Percentiles rank a stretch among this genome's conserved stretches.
phyloP scores from a whole-genome alignment of 495 filamentous ascomycete genomes.

The Jackrogersella minutella region DNA sequence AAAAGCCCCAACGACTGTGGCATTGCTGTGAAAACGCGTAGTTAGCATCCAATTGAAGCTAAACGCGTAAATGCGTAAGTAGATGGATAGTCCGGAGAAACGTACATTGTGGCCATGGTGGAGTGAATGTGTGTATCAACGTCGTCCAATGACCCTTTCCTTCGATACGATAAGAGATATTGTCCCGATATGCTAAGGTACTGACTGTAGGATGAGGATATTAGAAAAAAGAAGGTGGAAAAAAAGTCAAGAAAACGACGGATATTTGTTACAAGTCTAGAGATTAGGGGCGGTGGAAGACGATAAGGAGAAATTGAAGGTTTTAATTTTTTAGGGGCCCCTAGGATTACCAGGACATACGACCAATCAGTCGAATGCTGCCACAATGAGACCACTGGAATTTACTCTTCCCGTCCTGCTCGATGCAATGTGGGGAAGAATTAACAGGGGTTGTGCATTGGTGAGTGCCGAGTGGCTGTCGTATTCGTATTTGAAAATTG shows the following conservation, averaged over 20 bases:
- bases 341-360: constrained; percentile 16
- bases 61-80: background rate
- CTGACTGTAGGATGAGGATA: constrained; percentile 20
- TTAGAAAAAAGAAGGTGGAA: constrained; percentile 14
- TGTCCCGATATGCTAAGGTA: background rate
- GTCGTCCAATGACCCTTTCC: constrained; percentile 17
- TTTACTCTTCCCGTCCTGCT: constrained; percentile 38
- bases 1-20: constrained; percentile 60
- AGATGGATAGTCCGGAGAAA: background rate
- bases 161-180: constrained; percentile 3
- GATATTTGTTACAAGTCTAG: constrained; percentile 34
- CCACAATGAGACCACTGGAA: constrained; percentile 48
- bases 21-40: constrained; percentile 56
- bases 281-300: constrained; percentile 32
- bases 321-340: constrained; percentile 32
- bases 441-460: constrained; percentile 20
- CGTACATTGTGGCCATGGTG: constrained; percentile 56
- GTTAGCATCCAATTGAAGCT: constrained; percentile 32
- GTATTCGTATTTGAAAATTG: constrained; percentile 38
- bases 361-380: constrained; percentile 46
- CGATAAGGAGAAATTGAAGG: constrained; percentile 43
- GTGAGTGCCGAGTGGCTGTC: constrained; percentile 16
- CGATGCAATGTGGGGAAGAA: constrained; percentile 15
- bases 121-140: constrained; percentile 1
- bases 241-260: constrained; percentile 20